Conservation (phyloP, 257 asterid genomes). For the Fraxinus americana region DNA sequence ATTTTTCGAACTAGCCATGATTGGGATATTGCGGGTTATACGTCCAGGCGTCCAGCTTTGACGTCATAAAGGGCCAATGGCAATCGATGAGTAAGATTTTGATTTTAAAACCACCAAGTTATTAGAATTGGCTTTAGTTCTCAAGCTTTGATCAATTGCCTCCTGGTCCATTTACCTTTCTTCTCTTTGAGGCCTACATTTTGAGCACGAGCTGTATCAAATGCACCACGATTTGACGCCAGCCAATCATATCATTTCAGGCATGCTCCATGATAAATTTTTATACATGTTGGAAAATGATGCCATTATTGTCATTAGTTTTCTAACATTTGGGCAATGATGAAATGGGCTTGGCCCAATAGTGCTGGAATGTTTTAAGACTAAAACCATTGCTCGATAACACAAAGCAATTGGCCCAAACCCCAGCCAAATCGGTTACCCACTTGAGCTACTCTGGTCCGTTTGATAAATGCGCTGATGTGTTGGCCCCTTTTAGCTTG, state of each 20-base stretch:
- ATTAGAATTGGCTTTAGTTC: background rate
- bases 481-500: no score
- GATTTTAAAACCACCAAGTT: background rate
- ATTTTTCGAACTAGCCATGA: conserved; percentile 80
- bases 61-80: conserved; percentile 79
- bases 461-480: no score
- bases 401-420: no score
- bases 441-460: no score
- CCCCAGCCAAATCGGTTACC: no score
- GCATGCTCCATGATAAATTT: conserved; percentile 34
- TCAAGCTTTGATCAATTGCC: conserved; percentile 3
- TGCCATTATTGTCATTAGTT: no score
- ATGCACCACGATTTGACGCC: conserved; percentile 85
- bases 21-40: conserved; percentile 93
- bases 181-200: conserved; percentile 83
- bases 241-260: conserved; percentile 78
- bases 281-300: background rate
- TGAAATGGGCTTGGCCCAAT: no score
- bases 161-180: conserved; percentile 79
- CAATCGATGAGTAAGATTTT: conserved; percentile 58
- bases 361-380: no score
- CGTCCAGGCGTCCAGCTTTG: conserved; percentile 50
- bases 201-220: conserved; percentile 67
- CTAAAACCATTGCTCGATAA: no score
- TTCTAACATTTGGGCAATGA: no score